Base-by-base conservation (phyloP, 1,284 basidiomycete genomes). In the Laetiporus sulphureus region DNA sequence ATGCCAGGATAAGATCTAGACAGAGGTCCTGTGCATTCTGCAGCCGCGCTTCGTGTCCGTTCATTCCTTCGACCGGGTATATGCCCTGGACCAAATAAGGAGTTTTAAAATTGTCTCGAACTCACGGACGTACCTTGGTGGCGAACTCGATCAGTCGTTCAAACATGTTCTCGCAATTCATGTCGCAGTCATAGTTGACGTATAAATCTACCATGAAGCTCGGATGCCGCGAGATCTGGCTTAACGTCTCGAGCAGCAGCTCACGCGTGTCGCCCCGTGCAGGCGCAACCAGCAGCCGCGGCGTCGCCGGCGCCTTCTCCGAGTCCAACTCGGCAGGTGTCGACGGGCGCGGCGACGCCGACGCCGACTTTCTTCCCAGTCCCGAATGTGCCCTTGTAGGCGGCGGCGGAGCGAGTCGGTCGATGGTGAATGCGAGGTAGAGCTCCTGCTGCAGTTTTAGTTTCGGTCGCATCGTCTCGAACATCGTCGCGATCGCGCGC, bases 361-460 rank as follows among this genome's bases (percentile, higher is more conserved):
- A 33, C 7, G 46, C 25, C 6, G 52, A 55, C 41, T 52, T 56
- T 7, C 43, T 52, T 23, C 57, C 45, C 21, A 36, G 23, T 10
- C 49, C 36, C 15, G 45, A 36, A 12, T 49, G 62, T 55, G 38
- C 45, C 31, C 42, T 54, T 24, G 46, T 41, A 10, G 62, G 56
- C 2, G 59, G 52, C 0, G 81, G 74, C 1, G 77, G 76, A 1
- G 85, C 83, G 4, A 99, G 72, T 16, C 93, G 79, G 59, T 97
- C 95, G 47, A 99, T 83, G 18, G 90, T 84, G 63, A 96, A 98
- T 2, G 91, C 83, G 22, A 99, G 67, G 66, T 95, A 96, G 12
- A 98, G 77, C 60, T 99, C 96, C 57, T 93, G 87, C 59, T 99
- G 96, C n/a, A 95, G 73, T 66, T 98, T 99, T 41, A 99, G 71